Evolutionary conservation across 1,139 yeast species (phyloP).

Genomic region (Candida pseudocylindracea): DNA sequence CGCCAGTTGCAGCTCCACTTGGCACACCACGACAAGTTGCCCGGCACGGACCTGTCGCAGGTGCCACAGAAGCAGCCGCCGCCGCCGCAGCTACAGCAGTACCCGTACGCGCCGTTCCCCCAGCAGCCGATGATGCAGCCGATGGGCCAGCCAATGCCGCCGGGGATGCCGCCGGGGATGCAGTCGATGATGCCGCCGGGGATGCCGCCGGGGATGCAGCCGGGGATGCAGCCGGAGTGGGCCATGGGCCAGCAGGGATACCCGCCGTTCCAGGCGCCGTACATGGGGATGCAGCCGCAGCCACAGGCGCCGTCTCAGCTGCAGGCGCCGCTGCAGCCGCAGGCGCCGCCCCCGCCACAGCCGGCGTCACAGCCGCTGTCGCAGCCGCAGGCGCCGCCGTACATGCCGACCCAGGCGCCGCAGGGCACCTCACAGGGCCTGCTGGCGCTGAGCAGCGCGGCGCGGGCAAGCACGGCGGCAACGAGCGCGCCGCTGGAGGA

Average conservation of each 20-base stretch:
- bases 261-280: no score
- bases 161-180: not conserved
- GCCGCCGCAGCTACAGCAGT: not conserved
- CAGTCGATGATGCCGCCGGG: no score
- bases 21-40: conserved; percentile 47
- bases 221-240: no score
- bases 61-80: not conserved
- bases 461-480: not conserved
- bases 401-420: not conserved
- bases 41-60: conserved; percentile 10
- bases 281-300: no score
- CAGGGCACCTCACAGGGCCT: not conserved
- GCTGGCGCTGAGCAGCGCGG: not conserved
- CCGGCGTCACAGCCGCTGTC: not conserved
- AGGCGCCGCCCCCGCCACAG: not conserved
- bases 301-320: conserved; percentile 3
- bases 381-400: not conserved
- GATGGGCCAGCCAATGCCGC: not conserved
- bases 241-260: no score
- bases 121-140: not conserved
- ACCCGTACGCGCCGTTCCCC: not conserved
- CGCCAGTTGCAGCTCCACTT: conserved; percentile 58
- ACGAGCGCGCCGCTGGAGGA: not conserved
- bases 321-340: conserved; percentile 4
- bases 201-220: not conserved